Percentiles rank a stretch among this genome's conserved stretches.
Conservation (phyloP, 2,329 filamentous ascomycete genomes). For the Eutypa lata region DNA sequence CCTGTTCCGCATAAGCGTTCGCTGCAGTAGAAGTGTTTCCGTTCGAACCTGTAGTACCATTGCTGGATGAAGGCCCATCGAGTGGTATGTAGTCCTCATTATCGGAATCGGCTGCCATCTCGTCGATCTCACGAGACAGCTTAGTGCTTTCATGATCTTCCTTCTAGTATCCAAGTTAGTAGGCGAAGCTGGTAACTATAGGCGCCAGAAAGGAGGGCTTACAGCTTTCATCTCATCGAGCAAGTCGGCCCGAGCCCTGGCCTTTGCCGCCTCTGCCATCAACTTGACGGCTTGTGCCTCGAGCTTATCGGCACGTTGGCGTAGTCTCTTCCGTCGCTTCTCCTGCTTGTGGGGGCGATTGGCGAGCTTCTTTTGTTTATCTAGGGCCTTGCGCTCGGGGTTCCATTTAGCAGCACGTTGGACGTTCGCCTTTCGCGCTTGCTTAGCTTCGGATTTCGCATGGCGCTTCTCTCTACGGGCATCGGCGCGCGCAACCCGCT, state of each 20-base stretch:
- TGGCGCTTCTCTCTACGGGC: constrained; percentile 35
- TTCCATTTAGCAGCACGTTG: constrained; percentile 31
- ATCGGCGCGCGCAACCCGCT: constrained; percentile 23
- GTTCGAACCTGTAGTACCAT: constrained; percentile 1
- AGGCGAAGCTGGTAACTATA: not conserved
- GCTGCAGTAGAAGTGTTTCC: not conserved
- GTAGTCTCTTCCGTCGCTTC: constrained; percentile 36
- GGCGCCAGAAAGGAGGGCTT: not conserved
- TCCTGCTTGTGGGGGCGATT: constrained; percentile 30
- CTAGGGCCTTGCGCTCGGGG: constrained; percentile 29
- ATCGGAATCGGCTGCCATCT: constrained; percentile 15
- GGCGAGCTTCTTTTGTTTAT: constrained; percentile 29
- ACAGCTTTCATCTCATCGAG: constrained; percentile 25
- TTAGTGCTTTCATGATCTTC: constrained; percentile 22
- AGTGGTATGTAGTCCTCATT: constrained; percentile 21
- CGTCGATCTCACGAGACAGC: constrained; percentile 14
- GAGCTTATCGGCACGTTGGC: constrained; percentile 37
- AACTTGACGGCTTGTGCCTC: constrained; percentile 39
- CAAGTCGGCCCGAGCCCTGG: constrained; percentile 23
- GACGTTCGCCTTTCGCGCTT: constrained; percentile 33
- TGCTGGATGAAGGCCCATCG: constrained; percentile 1
- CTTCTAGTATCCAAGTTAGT: constrained; percentile 16
- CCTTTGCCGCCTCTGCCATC: constrained; percentile 36
- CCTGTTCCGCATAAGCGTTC: constrained; percentile 2
- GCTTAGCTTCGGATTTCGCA: constrained; percentile 34